Base-by-base conservation (phyloP, 1,139 yeast genomes). In the Pichia kudriavzevii region DNA sequence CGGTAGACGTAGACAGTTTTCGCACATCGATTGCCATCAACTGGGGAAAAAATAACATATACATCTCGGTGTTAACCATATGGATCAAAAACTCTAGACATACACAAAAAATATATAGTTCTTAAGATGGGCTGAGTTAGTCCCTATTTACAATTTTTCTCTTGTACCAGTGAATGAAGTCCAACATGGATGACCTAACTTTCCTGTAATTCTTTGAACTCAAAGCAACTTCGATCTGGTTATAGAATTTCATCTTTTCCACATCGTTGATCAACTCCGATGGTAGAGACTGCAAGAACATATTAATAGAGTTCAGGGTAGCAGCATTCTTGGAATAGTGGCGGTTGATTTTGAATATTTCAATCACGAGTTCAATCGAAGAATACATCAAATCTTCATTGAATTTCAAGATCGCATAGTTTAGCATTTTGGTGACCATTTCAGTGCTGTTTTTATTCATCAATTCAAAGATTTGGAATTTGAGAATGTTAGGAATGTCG, bases 121-220 rank as follows among this genome's bases (percentile, higher is more conserved):
- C n/a, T n/a, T n/a, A n/a, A n/a, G n/a, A n/a, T n/a, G n/a, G n/a
- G n/a, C n/a, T n/a, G n/a, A n/a, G n/a, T 22, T 35, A 37, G 13
- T 31, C 38, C 35, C 58, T 46, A 30, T 50, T 52, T n/a, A 54
- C 50, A 50, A 84, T 81, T 55, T 87, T 79, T 48, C 95, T 69
- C 18, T 81, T 66, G 57, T 85, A 88, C 84, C 95, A 82, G 37
- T 70, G 72, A 26, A 84, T 75, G 53, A 87, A 88, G 53, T 80
- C 93, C 50, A 75, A 71, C 36, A 87, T 61, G 34, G 81, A 69
- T 5, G 75, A 63, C 49, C 94, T 71, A 22, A 84, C 76, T 48
- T 84, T 69, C 55, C 93, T 72, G 54, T 67, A 76, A 58, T 85
- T 93, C 49, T 75, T 79, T 28, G 79, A 76, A 27, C 65, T 69